Percentiles rank a stretch among this genome's conserved stretches.
Conservation (phyloP, 1,139 yeast species). For the Debaryomyces sp. region DNA sequence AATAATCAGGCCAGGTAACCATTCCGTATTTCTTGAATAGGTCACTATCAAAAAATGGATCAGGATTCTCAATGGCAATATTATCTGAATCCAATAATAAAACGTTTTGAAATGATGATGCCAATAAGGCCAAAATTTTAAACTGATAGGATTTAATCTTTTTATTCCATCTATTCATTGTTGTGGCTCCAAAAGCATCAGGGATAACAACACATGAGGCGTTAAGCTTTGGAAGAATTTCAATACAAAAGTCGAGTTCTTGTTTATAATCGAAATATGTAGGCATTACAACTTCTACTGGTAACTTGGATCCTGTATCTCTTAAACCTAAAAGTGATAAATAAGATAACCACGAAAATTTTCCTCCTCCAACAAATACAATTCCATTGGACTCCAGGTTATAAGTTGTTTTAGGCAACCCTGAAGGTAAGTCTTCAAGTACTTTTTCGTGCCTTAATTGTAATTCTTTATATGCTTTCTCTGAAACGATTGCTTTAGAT, state of each 20-base stretch:
- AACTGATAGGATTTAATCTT: constrained; percentile 38
- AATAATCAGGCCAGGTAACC: constrained; percentile 81
- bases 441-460: constrained; percentile 14
- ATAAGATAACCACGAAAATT: constrained; percentile 42
- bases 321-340: constrained; percentile 33
- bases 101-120: constrained; percentile 45
- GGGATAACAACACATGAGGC: constrained; percentile 38
- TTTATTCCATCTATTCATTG: constrained; percentile 29
- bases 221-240: constrained; percentile 25
- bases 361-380: constrained; percentile 42
- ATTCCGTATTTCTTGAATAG: constrained; percentile 60
- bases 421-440: constrained; percentile 21
- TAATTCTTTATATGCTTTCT: neutral
- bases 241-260: constrained; percentile 30
- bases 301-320: constrained; percentile 36
- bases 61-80: constrained; percentile 38
- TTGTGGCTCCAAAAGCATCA: constrained; percentile 28
- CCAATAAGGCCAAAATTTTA: constrained; percentile 42
- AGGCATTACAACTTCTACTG: constrained; percentile 43
- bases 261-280: constrained; percentile 27
- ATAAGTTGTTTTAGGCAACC: constrained; percentile 26
- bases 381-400: constrained; percentile 31
- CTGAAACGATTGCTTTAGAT: neutral
- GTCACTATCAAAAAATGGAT: constrained; percentile 49
- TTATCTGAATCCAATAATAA: constrained; percentile 48